Base-by-base conservation (phyloP, 2,329 filamentous ascomycete species). In the Colletotrichum cereale region DNA sequence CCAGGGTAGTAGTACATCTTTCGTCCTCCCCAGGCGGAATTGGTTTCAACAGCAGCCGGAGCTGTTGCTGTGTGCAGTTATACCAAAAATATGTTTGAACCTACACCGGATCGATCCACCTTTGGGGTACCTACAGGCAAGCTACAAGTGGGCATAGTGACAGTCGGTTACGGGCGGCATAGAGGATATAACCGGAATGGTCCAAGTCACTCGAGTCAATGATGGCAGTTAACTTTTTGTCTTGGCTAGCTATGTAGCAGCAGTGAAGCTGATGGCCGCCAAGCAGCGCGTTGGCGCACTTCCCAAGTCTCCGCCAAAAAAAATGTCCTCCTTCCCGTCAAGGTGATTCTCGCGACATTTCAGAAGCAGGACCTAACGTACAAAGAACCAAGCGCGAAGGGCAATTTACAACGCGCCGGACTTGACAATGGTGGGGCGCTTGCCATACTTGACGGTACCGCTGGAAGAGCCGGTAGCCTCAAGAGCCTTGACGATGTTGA, bases 401-500 rank as follows among this genome's bases (percentile, higher is more conserved):
- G 61, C 66, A 61, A 21, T 77, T 84, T 87, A 87, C 78, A 83
- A 75, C 76, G 82, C 79, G 77, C 90, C 90, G 76, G 80, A 84
- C 73, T 84, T 79, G 76, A 86, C 82, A 75, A 92, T 92, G 79
- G 86, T 88, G 74, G 90, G 87, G 79, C 86, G 86, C 81, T 87
- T 87, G 79, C 74, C 76, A 82, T 87, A 89, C 79, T 87, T 85
- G 80, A 90, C 83, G 71, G 84, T 81, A 72, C 90, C 90, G 78
- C 80, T 86, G 75, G 83, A 78, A 72, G 84, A 86, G 77, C 90
- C 90, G 66, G 85, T 87, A 65, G 87, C 87, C 86, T 92, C 90
- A 52, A 92, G 80, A 72, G 88, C 84, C 84, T 85, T 87, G 82
- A 92, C 89, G 69, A 91, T 75, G 38, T 82, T 78, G 81, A 89